Evolutionary conservation across 169 alveolate genomes (phyloP).

Genomic region (Plasmodium relictum): DNA sequence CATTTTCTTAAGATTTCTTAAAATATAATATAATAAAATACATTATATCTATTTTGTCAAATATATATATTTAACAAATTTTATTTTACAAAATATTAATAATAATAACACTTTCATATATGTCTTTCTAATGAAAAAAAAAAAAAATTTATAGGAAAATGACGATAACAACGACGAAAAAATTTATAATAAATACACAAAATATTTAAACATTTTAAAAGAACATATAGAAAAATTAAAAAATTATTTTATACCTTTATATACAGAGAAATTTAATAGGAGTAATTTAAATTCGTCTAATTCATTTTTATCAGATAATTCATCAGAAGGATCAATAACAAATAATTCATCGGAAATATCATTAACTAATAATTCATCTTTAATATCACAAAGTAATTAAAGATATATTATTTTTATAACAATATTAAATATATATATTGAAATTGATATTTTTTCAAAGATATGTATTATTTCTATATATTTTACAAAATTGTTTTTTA

Average conservation of each 20-base stretch:
- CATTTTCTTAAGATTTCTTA: too few relatives aligned
- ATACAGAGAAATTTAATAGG: conserved; percentile 45
- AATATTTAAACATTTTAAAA: conserved; percentile 38
- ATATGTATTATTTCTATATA: too few relatives aligned
- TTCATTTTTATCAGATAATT: conserved; percentile 17
- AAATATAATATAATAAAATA: too few relatives aligned
- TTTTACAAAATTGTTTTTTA: too few relatives aligned
- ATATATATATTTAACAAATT: background rate
- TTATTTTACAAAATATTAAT: background rate
- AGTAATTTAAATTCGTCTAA: conserved; percentile 5
- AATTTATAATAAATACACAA: conserved; percentile 47
- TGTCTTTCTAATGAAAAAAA: background rate
- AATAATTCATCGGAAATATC: conserved; percentile 58
- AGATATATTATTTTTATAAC: background rate
- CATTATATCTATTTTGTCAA: background rate
- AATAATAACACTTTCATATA: background rate
- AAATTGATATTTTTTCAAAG: too few relatives aligned
- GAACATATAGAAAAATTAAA: conserved; percentile 61
- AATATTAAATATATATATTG: background rate
- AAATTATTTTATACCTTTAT: conserved; percentile 52
- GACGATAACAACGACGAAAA: conserved; percentile 41
- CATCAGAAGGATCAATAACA: conserved; percentile 54
- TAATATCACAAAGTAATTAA: conserved; percentile 31
- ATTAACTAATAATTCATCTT: conserved; percentile 45
- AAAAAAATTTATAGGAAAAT: conserved; percentile 19